These are phyloP conservation scores for Cyberlindnera nakhonratchasimensis DNA, from an alignment of 805 yeast species.

Conservation along the genomic window DNA sequence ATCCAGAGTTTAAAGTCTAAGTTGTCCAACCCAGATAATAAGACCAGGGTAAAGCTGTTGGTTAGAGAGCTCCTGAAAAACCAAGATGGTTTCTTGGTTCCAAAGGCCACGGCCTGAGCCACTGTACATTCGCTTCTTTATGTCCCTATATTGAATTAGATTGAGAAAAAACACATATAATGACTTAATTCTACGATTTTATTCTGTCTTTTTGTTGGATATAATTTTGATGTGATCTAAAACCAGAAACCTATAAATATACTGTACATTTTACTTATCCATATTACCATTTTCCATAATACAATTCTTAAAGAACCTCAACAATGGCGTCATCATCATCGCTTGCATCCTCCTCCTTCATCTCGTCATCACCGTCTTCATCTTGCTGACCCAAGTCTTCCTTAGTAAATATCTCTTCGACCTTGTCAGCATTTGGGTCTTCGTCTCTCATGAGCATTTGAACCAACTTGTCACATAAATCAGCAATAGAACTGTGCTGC, in stretches of 20 bases:
- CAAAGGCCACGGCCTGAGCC: constrained; percentile 10
- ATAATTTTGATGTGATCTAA: too few species aligned
- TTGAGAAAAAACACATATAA: not conserved
- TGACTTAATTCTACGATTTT: too few species aligned
- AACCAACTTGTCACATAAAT: constrained; percentile 78
- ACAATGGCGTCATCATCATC: constrained; percentile 26
- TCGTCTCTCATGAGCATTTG: constrained; percentile 94
- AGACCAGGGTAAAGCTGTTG: constrained; percentile 51
- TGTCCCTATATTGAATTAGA: not conserved
- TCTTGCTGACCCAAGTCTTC: constrained; percentile 45
- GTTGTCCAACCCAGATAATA: constrained; percentile 63
- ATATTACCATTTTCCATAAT: too few species aligned
- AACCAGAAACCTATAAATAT: too few species aligned
- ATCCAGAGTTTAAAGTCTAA: constrained; percentile 58
- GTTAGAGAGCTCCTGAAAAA: constrained; percentile 56
- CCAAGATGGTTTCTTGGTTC: constrained; percentile 32
- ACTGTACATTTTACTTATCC: too few species aligned
- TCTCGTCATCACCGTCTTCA: constrained; percentile 31
- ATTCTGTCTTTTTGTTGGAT: too few species aligned
- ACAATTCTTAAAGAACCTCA: constrained; percentile 15
- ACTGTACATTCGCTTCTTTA: not conserved
- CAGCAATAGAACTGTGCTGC: constrained; percentile 48
- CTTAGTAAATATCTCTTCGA: constrained; percentile 46
- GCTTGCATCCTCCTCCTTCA: constrained; percentile 18
- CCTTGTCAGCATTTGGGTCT: constrained; percentile 37